Conservation (phyloP, 2,329 filamentous ascomycete genomes). For the Aureobasidium sp. region DNA sequence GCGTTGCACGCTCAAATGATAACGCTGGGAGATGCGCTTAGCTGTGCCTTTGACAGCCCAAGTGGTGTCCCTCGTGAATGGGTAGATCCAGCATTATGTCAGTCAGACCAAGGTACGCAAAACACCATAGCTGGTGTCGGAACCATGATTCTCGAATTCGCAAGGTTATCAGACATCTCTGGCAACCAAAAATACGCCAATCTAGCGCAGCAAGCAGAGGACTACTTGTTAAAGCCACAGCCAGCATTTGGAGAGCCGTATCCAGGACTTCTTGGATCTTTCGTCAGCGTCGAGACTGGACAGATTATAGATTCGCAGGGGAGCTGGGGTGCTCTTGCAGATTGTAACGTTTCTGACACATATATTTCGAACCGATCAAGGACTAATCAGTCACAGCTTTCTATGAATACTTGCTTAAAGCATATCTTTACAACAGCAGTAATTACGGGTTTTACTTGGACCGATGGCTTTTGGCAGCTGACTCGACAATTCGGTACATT, state of each 20-base stretch:
- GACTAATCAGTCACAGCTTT: constrained; percentile 21
- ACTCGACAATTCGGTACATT: constrained; percentile 27
- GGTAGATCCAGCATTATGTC: constrained; percentile 21
- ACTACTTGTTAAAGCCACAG: constrained; percentile 21
- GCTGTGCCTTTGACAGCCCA: constrained; percentile 21
- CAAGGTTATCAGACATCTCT: constrained; percentile 23
- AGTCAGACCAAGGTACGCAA: constrained; percentile 22
- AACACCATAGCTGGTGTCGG: constrained; percentile 21
- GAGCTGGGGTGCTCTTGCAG: constrained; percentile 28
- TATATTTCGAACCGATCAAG: background rate
- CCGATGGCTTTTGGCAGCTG: constrained; percentile 26
- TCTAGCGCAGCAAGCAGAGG: constrained; percentile 20
- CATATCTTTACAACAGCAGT: constrained; percentile 28
- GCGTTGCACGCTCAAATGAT: constrained; percentile 22
- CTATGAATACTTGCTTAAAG: constrained; percentile 32
- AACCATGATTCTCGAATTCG: constrained; percentile 23
- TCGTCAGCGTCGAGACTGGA: constrained; percentile 24
- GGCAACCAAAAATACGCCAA: constrained; percentile 22
- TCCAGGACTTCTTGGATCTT: constrained; percentile 27
- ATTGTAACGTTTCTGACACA: constrained; percentile 18
- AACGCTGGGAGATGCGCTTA: constrained; percentile 20
- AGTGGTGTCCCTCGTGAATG: constrained; percentile 23
- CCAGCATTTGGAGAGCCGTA: constrained; percentile 21
- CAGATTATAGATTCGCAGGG: constrained; percentile 24
- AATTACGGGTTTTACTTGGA: constrained; percentile 24